Base-by-base conservation (phyloP, 2,329 filamentous ascomycete species). In the Capronia epimyces region DNA sequence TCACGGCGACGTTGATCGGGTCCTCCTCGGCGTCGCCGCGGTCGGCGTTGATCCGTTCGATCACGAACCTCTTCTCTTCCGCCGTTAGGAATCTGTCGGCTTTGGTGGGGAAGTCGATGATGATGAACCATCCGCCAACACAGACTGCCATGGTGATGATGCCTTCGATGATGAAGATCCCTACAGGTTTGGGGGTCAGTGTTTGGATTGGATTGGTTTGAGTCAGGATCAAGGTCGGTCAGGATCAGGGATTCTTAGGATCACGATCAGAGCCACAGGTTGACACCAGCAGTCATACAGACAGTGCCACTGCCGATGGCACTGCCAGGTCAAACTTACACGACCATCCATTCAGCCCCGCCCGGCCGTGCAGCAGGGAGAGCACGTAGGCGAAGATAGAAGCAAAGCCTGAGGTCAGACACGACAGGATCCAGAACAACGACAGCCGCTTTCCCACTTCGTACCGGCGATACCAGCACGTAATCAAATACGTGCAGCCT, bases 11-110 rank as follows among this genome's bases (percentile, higher is more conserved):
- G 12, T 64, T 68, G 34, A 0, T 25, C 8, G 9, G 21, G 4
- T 55, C 62, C 47, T 75, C 73, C 3, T 82, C 82, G 0, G 82
- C 75, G 60, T 81, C 78, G 13, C 71, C 69, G 18, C 78, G 73
- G 53, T 81, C 78, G 22, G 66, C 66, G 44, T 80, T 70, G 24
- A 81, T 73, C 7, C 74, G 69, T 10, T 71, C 68, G 49, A 80
- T 34, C 7, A 52, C 24, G 24, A 44, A 53, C 2, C 43, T 20
- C 9, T 40, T 24, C 43, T 53, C 51, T 16, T 36, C 57, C 46
- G 69, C 68, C 12, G 46, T 54, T 6, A 63, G 65, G 27, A 57
- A 45, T 18, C 60, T 60, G 29, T 61, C 61, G n/a, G 45, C 32
- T 32, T 62, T 59, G 42, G 68, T 62, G 2, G 66, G 65, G 53